Percentiles rank a stretch among this genome's conserved stretches.
Conservation (phyloP, 169 alveolate genomes). For the Cryptosporidium bovis region DNA sequence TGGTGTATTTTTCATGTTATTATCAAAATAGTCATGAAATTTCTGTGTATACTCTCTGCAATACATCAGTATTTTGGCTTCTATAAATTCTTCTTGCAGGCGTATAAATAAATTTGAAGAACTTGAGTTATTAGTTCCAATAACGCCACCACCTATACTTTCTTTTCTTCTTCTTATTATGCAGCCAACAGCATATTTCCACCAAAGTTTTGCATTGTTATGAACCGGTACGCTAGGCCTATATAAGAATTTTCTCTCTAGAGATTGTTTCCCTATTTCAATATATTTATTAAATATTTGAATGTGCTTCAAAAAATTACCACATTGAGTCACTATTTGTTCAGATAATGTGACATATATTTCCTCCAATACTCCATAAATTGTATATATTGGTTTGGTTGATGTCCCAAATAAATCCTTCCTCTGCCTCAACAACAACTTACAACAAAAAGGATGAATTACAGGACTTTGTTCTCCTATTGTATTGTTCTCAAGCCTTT, state of each 20-base stretch:
- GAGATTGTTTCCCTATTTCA: slow-evolving; percentile 12
- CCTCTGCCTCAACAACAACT: slow-evolving; percentile 50
- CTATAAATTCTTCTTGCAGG: slow-evolving; percentile 38
- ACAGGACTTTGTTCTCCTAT: slow-evolving; percentile 1
- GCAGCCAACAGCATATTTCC: slow-evolving; percentile 67
- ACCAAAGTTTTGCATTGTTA: slow-evolving; percentile 65
- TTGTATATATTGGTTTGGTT: slow-evolving; percentile 52
- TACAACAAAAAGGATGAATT: slow-evolving; percentile 64
- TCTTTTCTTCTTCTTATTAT: slow-evolving; percentile 21
- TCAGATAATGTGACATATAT: slow-evolving; percentile 50
- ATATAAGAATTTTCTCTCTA: slow-evolving; percentile 52
- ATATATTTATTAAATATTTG: slow-evolving; percentile 49
- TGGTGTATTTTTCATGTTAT: slow-evolving; percentile 11
- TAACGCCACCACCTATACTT: background rate
- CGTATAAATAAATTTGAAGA: slow-evolving; percentile 13
- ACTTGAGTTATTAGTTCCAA: background rate
- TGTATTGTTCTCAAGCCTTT: background rate
- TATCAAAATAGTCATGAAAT: slow-evolving; percentile 47
- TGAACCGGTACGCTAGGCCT: slow-evolving; percentile 54
- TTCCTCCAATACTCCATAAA: slow-evolving; percentile 68
- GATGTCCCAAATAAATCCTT: slow-evolving; percentile 28
- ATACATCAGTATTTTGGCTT: slow-evolving; percentile 67
- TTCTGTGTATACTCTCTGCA: slow-evolving; percentile 46
- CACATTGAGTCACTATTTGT: slow-evolving; percentile 45
- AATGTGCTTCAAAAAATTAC: slow-evolving; percentile 16